Evolutionary conservation across 352 stramenopile genomes (phyloP), one percentile per base, ranked within the genome.

Genomic region (Pythium dissotocum): DNA sequence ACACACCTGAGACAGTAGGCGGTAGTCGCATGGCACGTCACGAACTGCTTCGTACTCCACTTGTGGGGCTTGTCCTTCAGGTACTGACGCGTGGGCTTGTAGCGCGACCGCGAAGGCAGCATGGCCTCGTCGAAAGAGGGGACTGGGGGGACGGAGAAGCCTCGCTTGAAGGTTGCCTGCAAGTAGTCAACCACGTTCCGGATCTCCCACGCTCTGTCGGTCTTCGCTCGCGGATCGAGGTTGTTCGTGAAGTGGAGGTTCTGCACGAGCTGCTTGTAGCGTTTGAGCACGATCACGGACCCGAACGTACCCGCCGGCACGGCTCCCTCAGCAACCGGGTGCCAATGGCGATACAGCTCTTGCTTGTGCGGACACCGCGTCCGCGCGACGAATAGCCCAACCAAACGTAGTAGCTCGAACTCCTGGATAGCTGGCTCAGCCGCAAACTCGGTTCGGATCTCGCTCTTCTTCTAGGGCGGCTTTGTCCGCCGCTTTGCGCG

Each of bases 51-150:
- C 1, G 64, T 65, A 4, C 58, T 57, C 46, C 48, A 70, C 28
- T 70, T 70, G 48, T 65, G 56, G 46, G 64, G 64, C 48, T 70
- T 64, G 33, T 70, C 56, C 36, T 70, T 73, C 36, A 63, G 44
- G 14, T 56, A 70, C n/a, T 30, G 4, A 0, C 42, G 36, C 49
- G 58, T 73, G 5, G 13, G 12, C 13, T 64, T 73, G 51, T 57
- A 67, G 0, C 9, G 4, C 1, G 36, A 58, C 8, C 36, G 38
- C 1, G 57, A 61, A 0, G 55, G 67, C 4, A 74, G 32, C 40
- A 70, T 70, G 4, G 8, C 57, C 44, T 70, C 67, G 40, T 74
- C 67, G 36, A 74, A 70, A 5, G 62, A 38, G 9, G 67, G 28
- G 3, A 63, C 5, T 2, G 46, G n/a, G 18, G 63, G 58, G 1